These are phyloP conservation scores for Bondarzewia mesenterica DNA, from an alignment of 1,284 basidiomycete genomes.

Conservation along the genomic window DNA sequence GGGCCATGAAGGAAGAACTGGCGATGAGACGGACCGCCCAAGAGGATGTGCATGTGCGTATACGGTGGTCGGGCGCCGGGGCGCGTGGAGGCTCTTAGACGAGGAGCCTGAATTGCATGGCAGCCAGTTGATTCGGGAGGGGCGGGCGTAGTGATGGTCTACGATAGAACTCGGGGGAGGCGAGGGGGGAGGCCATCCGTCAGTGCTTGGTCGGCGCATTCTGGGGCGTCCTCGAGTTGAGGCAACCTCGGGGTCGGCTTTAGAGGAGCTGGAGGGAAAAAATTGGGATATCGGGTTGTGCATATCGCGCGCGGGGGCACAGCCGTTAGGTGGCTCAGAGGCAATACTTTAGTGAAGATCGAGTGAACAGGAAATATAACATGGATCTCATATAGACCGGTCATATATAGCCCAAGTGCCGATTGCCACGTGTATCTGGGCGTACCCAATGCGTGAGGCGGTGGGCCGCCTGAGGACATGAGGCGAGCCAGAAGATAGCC, in stretches of 20 bases:
- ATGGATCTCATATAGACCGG: not conserved
- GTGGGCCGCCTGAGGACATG: not conserved
- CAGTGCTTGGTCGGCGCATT: not conserved
- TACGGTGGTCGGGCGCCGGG: conserved; percentile 5
- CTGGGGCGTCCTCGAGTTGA: not conserved
- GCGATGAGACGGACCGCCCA: conserved; percentile 9
- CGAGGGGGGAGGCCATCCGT: not conserved
- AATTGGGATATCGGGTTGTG: not conserved
- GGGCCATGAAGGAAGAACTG: conserved; percentile 5
- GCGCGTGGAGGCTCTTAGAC: conserved; percentile 1
- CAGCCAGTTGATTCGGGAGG: conserved; percentile 14
- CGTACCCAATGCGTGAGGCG: not conserved
- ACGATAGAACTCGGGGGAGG: no score
- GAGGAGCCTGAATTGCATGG: not conserved
- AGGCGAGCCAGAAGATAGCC: not conserved
- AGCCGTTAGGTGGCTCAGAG: not conserved
- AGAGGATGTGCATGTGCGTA: conserved; percentile 7
- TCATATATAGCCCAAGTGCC: not conserved
- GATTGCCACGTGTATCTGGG: not conserved
- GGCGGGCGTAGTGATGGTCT: conserved; percentile 6
- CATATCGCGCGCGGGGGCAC: not conserved
- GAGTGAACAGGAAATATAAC: not conserved
- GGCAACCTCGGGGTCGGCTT: not conserved
- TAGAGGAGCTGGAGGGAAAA: not conserved
- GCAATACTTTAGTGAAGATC: not conserved